phyloP scores from a whole-genome alignment of 352 stramenopile genomes.

The Aphanomyces astaci region DNA sequence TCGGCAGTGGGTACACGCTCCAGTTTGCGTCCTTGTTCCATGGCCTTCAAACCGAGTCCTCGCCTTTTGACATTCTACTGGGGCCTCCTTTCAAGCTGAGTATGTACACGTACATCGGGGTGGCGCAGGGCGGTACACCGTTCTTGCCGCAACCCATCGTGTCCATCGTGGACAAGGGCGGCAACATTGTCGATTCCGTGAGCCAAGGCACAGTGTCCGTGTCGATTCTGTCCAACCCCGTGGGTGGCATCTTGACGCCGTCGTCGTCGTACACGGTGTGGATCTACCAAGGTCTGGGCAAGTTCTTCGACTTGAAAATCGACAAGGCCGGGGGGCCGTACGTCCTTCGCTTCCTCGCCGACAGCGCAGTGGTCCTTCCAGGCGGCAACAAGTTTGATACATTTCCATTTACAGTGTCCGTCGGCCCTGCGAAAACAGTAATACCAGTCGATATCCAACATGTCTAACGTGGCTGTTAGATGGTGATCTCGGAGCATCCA shows the following conservation, averaged over 20 bases:
- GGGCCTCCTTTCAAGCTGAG: conserved; percentile 48
- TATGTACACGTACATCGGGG: conserved; percentile 69
- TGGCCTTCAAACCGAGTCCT: conserved; percentile 58
- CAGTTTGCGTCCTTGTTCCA: conserved; percentile 54
- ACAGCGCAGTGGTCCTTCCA: conserved; percentile 33
- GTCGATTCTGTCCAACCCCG: conserved; percentile 59
- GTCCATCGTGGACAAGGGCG: conserved; percentile 69
- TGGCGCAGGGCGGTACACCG: conserved; percentile 57
- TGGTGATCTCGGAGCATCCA: conserved; percentile 36
- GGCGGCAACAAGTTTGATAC: conserved; percentile 53
- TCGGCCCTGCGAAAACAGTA: conserved; percentile 42
- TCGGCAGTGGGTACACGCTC: conserved; percentile 58
- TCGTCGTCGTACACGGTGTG: conserved; percentile 38
- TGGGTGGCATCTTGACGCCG: conserved; percentile 43
- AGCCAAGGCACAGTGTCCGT: conserved; percentile 49
- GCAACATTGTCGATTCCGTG: conserved; percentile 45
- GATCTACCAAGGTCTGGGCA: conserved; percentile 45
- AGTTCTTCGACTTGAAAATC: conserved; percentile 59
- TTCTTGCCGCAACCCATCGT: conserved; percentile 72
- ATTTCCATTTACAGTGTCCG: conserved; percentile 69
- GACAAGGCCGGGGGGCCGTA: conserved; percentile 74
- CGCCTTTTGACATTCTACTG: conserved; percentile 60
- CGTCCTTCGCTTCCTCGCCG: conserved; percentile 56
- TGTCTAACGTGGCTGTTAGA: background rate
- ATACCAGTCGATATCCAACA: background rate